Evolutionary conservation across 192 early-diverging fungal species (phyloP).

Genomic region (Phycomyces nitens): DNA sequence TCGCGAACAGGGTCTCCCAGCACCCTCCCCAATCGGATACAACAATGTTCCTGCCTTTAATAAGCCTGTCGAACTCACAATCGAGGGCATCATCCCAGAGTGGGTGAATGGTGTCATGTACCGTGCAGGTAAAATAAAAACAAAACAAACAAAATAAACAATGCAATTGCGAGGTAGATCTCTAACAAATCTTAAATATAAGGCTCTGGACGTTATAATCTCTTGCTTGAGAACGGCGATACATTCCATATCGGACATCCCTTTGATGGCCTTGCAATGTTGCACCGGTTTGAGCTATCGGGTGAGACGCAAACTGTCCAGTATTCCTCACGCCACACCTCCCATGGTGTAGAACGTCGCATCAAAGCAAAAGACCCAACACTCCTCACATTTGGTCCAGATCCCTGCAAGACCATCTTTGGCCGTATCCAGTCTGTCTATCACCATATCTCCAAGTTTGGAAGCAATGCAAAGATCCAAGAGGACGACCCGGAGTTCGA

Average conservation of each 20-base stretch:
- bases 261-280: slow-evolving; percentile 39
- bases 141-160: background rate
- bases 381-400: slow-evolving; percentile 38
- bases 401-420: slow-evolving; percentile 34
- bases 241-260: slow-evolving; percentile 35
- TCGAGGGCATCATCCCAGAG: slow-evolving; percentile 23
- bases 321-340: slow-evolving; percentile 35
- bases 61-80: background rate
- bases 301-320: slow-evolving; percentile 18
- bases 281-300: slow-evolving; percentile 30
- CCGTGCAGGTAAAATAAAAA: slow-evolving; percentile 22
- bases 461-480: slow-evolving; percentile 12
- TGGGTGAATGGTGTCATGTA: slow-evolving; percentile 38
- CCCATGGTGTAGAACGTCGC: slow-evolving; percentile 32
- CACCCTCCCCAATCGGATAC: slow-evolving; percentile 30
- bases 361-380: slow-evolving; percentile 30
- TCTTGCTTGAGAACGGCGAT: slow-evolving; percentile 31
- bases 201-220: slow-evolving; percentile 33
- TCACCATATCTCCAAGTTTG: slow-evolving; percentile 30
- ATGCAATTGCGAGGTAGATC: background rate
- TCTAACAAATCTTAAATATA: background rate
- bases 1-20: background rate
- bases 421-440: slow-evolving; percentile 32
- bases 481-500: slow-evolving; percentile 37
- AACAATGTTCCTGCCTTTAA: slow-evolving; percentile 30